Evolutionary conservation across 768 basidiomycete species (phyloP).

Genomic region (Tulasnella sp.): DNA sequence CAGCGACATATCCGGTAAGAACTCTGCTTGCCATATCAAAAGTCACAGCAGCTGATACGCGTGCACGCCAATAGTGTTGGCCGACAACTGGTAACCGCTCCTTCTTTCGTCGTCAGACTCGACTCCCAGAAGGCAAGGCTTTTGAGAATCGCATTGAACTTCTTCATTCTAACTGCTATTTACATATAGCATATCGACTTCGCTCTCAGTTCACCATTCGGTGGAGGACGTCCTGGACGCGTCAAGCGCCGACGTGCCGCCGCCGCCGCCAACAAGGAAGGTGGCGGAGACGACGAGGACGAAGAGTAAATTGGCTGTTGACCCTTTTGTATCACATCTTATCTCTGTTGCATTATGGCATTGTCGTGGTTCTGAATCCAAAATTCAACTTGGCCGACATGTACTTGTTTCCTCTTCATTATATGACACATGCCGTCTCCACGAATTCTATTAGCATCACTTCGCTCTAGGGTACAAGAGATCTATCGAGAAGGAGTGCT

Average conservation of each 20-base stretch:
- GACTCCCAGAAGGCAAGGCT: constrained; percentile 84
- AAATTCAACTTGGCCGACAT: constrained; percentile 8
- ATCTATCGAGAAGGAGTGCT: background rate
- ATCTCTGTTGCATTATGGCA: constrained; percentile 18
- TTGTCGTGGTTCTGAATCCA: constrained; percentile 2
- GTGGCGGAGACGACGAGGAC: constrained; percentile 87
- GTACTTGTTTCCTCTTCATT: constrained; percentile 5
- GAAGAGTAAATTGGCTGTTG: constrained; percentile 46
- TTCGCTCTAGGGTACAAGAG: background rate
- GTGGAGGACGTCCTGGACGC: constrained; percentile 91
- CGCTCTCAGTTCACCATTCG: constrained; percentile 93
- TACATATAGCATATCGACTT: constrained; percentile 87
- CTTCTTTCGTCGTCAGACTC: constrained; percentile 97
- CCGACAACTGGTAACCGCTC: constrained; percentile 98
- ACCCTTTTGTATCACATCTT: constrained; percentile 11
- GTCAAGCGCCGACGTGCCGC: constrained; percentile 98
- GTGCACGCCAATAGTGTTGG: constrained; percentile 66
- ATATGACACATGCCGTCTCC: constrained; percentile 8
- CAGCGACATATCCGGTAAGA: constrained; percentile 97
- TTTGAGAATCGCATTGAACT: constrained; percentile 31
- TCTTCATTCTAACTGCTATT: constrained; percentile 6
- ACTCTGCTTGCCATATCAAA: constrained; percentile 24
- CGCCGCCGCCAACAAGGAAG: constrained; percentile 89
- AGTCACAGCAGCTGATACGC: background rate
- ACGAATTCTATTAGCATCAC: background rate